Conservation (phyloP, 495 filamentous ascomycete species). For the Aspergillus cavernicola region DNA sequence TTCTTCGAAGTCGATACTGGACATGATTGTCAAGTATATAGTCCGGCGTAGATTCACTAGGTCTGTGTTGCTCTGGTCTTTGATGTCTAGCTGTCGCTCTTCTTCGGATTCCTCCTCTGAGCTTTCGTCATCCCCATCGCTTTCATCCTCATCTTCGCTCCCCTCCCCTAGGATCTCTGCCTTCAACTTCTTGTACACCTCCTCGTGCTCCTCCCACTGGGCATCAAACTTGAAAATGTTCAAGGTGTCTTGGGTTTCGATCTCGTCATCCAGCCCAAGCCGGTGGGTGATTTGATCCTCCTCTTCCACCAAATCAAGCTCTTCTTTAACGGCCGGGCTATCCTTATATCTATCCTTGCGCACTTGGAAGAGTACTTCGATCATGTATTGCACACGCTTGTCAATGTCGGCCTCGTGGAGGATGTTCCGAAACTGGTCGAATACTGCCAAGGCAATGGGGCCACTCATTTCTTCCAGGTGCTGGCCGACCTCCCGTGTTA, state of each 20-base stretch:
- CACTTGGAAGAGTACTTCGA: conserved; percentile 95
- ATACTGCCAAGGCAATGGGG: conserved; percentile 80
- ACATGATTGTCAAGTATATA: conserved; percentile 98
- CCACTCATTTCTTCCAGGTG: conserved; percentile 92
- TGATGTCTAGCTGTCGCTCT: conserved; percentile 79
- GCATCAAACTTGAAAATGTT: conserved; percentile 96
- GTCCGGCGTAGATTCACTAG: conserved; percentile 88
- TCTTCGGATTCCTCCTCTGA: conserved; percentile 80
- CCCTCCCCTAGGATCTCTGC: conserved; percentile 93
- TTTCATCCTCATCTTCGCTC: conserved; percentile 73
- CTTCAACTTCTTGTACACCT: conserved; percentile 80
- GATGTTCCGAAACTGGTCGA: conserved; percentile 92
- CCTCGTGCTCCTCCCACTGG: conserved; percentile 87
- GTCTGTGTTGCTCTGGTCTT: conserved; percentile 94
- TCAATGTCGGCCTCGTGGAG: conserved; percentile 95
- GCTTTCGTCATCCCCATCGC: conserved; percentile 66
- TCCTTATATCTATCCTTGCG: conserved; percentile 97
- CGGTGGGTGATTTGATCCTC: conserved; percentile 95
- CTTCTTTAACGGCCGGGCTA: conserved; percentile 83
- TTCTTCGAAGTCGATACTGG: conserved; percentile 90
- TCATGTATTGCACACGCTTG: conserved; percentile 96
- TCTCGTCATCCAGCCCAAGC: conserved; percentile 70
- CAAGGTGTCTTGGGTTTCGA: conserved; percentile 76
- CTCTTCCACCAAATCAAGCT: conserved; percentile 92
- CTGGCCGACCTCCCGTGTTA: conserved; percentile 87